Conservation (phyloP, 208 protist species). For the Naegleria gruberi region DNA sequence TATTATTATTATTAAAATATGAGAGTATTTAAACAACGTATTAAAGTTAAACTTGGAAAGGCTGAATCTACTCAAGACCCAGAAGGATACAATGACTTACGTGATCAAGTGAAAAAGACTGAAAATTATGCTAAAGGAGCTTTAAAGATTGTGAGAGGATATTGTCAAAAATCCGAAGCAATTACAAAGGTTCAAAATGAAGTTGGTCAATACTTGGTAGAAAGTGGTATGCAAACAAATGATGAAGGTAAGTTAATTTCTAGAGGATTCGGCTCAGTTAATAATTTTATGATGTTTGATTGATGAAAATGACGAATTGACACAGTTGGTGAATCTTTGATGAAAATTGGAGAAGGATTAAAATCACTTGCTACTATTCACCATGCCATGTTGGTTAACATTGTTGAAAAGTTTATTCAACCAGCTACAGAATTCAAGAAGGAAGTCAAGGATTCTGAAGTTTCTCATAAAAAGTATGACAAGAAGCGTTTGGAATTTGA, state of each 20-base stretch:
- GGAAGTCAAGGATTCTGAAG: not conserved
- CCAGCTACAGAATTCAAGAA: not conserved
- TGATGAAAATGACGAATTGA: not conserved
- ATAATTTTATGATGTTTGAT: not conserved
- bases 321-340: not conserved
- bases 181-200: not conserved
- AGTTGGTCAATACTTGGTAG: not conserved
- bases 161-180: not conserved
- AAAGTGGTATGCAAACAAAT: not conserved
- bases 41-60: not conserved
- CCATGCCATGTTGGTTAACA: conserved; percentile 14
- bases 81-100: not conserved
- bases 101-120: not conserved
- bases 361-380: conserved; percentile 6
- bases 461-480: not conserved
- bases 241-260: not conserved
- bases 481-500: conserved; percentile 5
- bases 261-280: too few relatives aligned
- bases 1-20: too few relatives aligned
- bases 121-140: not conserved
- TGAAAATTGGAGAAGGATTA: not conserved
- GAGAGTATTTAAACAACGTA: not conserved
- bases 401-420: conserved; percentile 1
- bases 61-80: not conserved
- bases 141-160: not conserved